Base-by-base conservation (phyloP, 2,329 filamentous ascomycete species). In the Exophiala phaeomuriformis region DNA sequence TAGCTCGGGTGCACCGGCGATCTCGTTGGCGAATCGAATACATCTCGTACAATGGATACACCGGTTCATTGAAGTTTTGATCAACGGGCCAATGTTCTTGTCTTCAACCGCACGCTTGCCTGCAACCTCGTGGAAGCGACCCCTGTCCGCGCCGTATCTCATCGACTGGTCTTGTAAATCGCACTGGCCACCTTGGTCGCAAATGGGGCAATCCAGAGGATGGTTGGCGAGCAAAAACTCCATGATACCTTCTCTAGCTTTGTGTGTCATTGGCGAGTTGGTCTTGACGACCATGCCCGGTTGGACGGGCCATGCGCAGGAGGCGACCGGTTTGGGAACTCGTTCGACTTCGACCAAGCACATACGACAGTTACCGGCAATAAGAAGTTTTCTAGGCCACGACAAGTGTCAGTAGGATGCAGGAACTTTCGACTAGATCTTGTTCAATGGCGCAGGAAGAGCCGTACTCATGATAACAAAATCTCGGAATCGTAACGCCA, bases 1-100 rank as follows among this genome's bases (percentile, higher is more conserved):
- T 66, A 98, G 81, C 72, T 98, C 93, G 35, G 93, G 90, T 56
- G 93, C 93, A 66, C 93, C 93, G 58, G 93, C 93, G 66, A 98
- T 80, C 67, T 98, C 93, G 74, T 97, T 98, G 69, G 93, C 88
- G 73, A 98, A 98, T 68, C 93, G 90, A 64, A 98, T 83, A 74
- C 93, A 98, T 67, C 93, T 84, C 60, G 93, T 98, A 79, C 93
- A 98, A 78, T 98, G 93, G 67, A 98, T 98, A 74, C 93, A 98
- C 70, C 93, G 83, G 80, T 98, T 98, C 93, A 98, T 98, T 47
- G 93, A 98, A 2, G 93, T 98, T 82, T 98, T 98, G 75, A 98
- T 88, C 64, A 98, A 74, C 50, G 93, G 93, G 35, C 93, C 93
- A 67, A 98, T 96, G 73, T 98, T 97, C 81, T 98, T 98, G 74